phyloP scores from a whole-genome alignment of 306 rosid species.

The Vicia villosa region DNA sequence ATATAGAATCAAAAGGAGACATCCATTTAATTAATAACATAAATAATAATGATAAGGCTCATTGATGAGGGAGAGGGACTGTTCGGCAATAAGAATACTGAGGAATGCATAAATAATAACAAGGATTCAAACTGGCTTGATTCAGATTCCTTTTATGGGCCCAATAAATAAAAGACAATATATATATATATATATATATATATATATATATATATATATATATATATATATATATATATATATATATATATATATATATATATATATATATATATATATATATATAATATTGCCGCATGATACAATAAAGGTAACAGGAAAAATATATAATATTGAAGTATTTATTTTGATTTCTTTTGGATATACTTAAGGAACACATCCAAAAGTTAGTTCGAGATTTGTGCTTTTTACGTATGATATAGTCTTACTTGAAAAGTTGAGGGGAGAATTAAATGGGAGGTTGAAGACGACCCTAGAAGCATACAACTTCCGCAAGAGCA shows the following conservation, averaged over 20 bases:
- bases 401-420: too few species aligned
- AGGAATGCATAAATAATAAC: neutral
- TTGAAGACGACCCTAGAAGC: too few species aligned
- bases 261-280: neutral
- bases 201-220: neutral
- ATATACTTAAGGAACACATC: too few species aligned
- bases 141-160: conserved; percentile 7
- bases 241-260: neutral
- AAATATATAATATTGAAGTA: neutral
- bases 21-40: neutral
- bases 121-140: neutral
- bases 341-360: neutral
- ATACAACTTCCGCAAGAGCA: too few species aligned
- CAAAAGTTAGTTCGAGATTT: too few species aligned
- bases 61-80: neutral
- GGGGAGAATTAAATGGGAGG: too few species aligned
- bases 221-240: neutral
- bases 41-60: conserved; percentile 10
- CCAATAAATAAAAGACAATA: neutral
- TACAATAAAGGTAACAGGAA: neutral
- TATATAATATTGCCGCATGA: neutral
- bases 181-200: too few species aligned
- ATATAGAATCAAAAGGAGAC: neutral
- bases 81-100: conserved; percentile 3
- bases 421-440: too few species aligned